Evolutionary conservation across 257 asterid species (phyloP), one percentile per base, ranked within the genome.

Genomic region (Lycium ferocissimum): DNA sequence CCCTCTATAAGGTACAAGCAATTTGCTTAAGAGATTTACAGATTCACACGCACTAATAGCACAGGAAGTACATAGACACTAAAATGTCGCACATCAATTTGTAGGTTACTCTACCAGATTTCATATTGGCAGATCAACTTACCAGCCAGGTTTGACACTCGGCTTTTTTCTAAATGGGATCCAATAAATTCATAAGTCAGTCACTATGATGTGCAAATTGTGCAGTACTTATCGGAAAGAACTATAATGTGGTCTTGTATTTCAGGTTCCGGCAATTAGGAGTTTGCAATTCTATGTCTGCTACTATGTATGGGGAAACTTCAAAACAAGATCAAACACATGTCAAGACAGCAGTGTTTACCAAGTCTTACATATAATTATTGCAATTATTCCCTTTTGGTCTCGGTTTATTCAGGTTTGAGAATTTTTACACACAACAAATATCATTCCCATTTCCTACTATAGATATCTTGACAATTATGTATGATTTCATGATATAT

Each of bases 41-140:
- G 58, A 81, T 53, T 38, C 35, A 57, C 22, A 22, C 15, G 33
- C 49, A 37, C 51, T 18, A 37, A n/a, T 33, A 83, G 17, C 81
- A 35, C 35, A 69, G n/a, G 11, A 82, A 22, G n/a, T 54, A 4
- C 18, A 7, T n/a, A 47, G 35, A 45, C 15, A 83, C 53, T 45
- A 63, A 51, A 2, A 7, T 26, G 63, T 17, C 13, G 14, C 20
- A 6, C 84, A 40, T 63, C 84, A 51, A 67, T 86, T 86, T 84
- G 76, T 79, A 95, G 99, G 95, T 94, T 61, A 91, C 89, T 7
- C 90, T 95, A 57, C 83, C 97, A 14, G 98, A 95, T 88, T 93
- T 94, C 85, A 91, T 95, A 92, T 89, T 95, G 91, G 97, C 95
- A n/a, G 98, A 95, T 88, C 97, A 94, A 91, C 87, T 95, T 66